Base-by-base conservation (phyloP, 768 basidiomycete species). In the Lentinula edodes region DNA sequence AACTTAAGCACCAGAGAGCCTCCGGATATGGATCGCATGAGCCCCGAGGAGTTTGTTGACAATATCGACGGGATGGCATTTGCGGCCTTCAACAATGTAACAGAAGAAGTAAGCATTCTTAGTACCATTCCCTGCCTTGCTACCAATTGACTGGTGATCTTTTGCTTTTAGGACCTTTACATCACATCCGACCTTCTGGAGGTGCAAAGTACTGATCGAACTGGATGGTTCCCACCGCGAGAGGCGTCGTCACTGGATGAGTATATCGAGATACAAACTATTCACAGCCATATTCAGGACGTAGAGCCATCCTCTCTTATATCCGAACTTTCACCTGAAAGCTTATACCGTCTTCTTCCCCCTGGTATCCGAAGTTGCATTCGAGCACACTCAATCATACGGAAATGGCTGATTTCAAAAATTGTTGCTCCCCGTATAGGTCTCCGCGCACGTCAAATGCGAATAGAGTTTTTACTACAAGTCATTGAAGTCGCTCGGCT, bases 101-200 rank as follows among this genome's bases (percentile, higher is more conserved):
- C 83, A 23, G 86, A 90, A 69, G 91, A 93, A 78, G 90, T 90
- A 68, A 62, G 75, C 58, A 35, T 48, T 46, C 51, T 50, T 2
- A 16, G 52, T 23, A 42, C 12, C 16, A 51, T 54, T 58, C 34
- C 13, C 46, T 51, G 35, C 15, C 62, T 57, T 54, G 28, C 34
- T 38, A 32, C 43, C 61, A 51, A 42, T 34, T 48, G 50, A 39
- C 10, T 62, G 38, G 28, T 60, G 63, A 57, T 34, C 28, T 28
- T 28, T 28, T 28, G 2, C 28, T 7, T 38, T 48, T 63, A 93
- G 90, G 91, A 93, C 72, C 76, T 94, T 41, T 88, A 91, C 66
- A 77, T 87, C 46, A 86, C 89, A 6, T 83, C 86, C 5, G 92
- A 94, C 70, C 73, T 93, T 16, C 78, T 94, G 9, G 92, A 94